Conservation (phyloP, 2,329 filamentous ascomycete species). For the Chlorencoelia australis region DNA sequence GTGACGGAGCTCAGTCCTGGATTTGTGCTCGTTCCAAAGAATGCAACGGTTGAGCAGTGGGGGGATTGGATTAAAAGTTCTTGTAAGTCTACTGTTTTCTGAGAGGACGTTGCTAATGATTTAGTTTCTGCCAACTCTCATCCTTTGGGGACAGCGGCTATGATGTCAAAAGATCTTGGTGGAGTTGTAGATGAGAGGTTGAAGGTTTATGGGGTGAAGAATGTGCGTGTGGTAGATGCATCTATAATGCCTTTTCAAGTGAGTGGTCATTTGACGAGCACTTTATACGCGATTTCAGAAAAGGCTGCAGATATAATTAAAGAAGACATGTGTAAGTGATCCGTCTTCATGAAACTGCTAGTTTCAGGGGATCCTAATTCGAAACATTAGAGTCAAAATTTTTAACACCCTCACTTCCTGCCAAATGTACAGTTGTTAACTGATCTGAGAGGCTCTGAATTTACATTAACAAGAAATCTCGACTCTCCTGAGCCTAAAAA, state of each 20-base stretch:
- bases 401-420: no score
- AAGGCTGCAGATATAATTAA: slow-evolving; percentile 14
- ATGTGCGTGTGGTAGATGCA: slow-evolving; percentile 16
- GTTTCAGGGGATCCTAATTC: no score
- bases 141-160: slow-evolving; percentile 15
- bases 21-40: slow-evolving; percentile 1
- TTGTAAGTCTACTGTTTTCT: no score
- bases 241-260: slow-evolving; percentile 11
- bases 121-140: slow-evolving; percentile 14
- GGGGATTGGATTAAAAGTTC: slow-evolving; percentile 6
- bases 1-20: slow-evolving; percentile 8
- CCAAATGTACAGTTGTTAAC: no score
- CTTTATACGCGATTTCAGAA: slow-evolving; percentile 16
- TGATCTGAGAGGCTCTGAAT: no score
- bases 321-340: neutral
- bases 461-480: no score
- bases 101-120: no score
- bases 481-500: no score
- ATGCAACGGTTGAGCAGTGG: slow-evolving; percentile 11
- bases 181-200: slow-evolving; percentile 15
- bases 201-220: slow-evolving; percentile 14
- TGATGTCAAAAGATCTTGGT: slow-evolving; percentile 11
- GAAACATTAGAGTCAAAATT: no score
- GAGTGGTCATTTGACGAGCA: slow-evolving; percentile 13
- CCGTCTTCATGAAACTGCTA: no score